These are phyloP conservation scores for Teunomyces stri DNA, from an alignment of 805 yeast species.

Conservation along the genomic window DNA sequence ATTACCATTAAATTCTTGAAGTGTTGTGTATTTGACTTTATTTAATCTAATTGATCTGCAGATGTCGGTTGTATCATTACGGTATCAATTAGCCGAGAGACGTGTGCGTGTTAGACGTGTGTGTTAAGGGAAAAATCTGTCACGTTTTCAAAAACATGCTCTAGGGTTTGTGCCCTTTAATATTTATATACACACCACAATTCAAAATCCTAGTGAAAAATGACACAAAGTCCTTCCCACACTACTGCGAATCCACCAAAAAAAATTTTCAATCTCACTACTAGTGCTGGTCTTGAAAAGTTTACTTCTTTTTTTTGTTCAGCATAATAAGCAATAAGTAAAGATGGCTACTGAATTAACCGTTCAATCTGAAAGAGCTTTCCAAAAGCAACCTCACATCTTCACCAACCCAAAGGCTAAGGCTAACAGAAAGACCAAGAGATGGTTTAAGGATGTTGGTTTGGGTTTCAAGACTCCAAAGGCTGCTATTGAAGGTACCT, in stretches of 20 bases:
- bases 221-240: not conserved
- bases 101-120: no score
- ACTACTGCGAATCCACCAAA: conserved; percentile 3
- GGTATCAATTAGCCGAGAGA: no score
- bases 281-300: conserved; percentile 2
- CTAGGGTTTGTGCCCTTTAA: conserved; percentile 8
- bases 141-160: not conserved
- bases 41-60: no score
- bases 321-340: conserved; percentile 13
- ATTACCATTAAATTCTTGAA: no score
- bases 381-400: conserved; percentile 99
- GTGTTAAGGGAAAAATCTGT: not conserved
- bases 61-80: no score
- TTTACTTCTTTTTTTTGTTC: conserved; percentile 9
- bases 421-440: conserved; percentile 98
- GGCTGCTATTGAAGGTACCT: conserved; percentile 96
- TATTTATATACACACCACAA: not conserved
- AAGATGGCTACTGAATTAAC: conserved; percentile 99
- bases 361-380: conserved; percentile 99
- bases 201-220: not conserved
- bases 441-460: conserved; percentile 99
- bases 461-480: conserved; percentile 99
- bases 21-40: no score
- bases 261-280: conserved; percentile 10
- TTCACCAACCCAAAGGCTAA: conserved; percentile 99